Conservation (phyloP, 2,329 filamentous ascomycete species). For the Diplodia corticola region DNA sequence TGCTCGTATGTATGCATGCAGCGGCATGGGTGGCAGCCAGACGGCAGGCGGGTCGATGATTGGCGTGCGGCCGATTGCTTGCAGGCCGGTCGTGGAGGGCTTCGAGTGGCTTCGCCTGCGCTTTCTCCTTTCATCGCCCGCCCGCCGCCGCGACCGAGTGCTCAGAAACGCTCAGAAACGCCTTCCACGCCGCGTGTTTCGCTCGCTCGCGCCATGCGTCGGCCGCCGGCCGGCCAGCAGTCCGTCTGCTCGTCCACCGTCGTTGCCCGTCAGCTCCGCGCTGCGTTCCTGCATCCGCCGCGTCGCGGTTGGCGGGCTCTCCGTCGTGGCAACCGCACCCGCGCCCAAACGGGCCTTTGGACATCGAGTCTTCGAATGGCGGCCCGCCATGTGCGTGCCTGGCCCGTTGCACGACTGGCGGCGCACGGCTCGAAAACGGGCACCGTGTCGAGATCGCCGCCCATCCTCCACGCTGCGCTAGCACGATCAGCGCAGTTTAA, state of each 20-base stretch:
- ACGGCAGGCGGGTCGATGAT: neutral
- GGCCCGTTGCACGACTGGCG: constrained; percentile 1
- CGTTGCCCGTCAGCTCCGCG: neutral
- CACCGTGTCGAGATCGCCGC: neutral
- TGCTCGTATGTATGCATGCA: constrained; percentile 2
- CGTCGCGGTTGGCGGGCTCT: neutral
- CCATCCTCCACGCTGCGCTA: constrained; percentile 11
- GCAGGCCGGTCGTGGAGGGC: constrained; percentile 1
- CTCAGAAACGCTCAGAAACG: neutral
- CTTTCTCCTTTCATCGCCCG: neutral
- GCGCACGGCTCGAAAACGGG: constrained; percentile 1
- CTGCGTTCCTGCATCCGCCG: neutral
- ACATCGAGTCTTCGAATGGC: neutral
- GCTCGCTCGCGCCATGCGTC: neutral
- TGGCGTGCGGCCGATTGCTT: neutral
- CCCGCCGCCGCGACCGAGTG: neutral
- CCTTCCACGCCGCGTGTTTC: neutral
- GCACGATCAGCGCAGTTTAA: constrained; percentile 4
- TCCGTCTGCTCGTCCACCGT: neutral
- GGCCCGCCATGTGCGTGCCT: neutral
- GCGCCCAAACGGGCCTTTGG: neutral
- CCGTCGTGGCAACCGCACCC: neutral
- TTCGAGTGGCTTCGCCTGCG: neutral
- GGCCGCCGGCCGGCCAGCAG: neutral
- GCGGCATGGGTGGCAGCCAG: neutral